Conservation (phyloP, 2,329 filamentous ascomycete species). For the Botrytis byssoidea region DNA sequence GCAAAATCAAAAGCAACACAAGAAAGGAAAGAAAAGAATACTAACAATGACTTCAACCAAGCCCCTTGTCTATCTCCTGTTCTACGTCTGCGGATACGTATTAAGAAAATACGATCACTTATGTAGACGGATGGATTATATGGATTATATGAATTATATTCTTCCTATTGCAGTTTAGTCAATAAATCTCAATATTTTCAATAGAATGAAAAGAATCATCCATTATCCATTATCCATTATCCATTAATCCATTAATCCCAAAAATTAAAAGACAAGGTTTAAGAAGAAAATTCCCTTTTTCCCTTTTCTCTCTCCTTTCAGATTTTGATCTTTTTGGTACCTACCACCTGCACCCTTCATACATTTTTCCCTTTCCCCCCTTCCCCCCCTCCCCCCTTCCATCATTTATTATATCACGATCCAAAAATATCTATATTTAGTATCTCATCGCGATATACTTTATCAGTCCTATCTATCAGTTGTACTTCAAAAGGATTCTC, state of each 20-base stretch:
- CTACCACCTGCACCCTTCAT: not conserved
- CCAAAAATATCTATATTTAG: slow-evolving; percentile 21
- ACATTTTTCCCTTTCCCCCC: not conserved
- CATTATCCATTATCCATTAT: not conserved
- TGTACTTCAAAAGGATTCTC: not conserved
- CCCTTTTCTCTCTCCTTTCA: slow-evolving; percentile 3
- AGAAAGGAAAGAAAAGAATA: not conserved
- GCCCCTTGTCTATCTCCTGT: not conserved
- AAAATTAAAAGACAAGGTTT: not conserved
- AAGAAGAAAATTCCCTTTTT: not conserved
- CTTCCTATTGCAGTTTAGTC: slow-evolving; percentile 8
- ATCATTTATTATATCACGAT: slow-evolving; percentile 10
- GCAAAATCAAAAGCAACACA: not conserved
- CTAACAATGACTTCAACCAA: not conserved
- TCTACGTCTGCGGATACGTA: not conserved
- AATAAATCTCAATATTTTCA: not conserved
- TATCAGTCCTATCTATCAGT: slow-evolving; percentile 20
- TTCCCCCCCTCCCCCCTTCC: not conserved
- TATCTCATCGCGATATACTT: slow-evolving; percentile 11
- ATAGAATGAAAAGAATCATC: not conserved
- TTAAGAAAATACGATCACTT: not conserved
- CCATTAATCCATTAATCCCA: not conserved
- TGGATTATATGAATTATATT: not conserved
- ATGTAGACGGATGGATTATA: too few relatives aligned
- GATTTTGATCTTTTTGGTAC: not conserved